Base-by-base conservation (phyloP, 371 early-diverging fungal species). In the Apophysomyces variabilis region DNA sequence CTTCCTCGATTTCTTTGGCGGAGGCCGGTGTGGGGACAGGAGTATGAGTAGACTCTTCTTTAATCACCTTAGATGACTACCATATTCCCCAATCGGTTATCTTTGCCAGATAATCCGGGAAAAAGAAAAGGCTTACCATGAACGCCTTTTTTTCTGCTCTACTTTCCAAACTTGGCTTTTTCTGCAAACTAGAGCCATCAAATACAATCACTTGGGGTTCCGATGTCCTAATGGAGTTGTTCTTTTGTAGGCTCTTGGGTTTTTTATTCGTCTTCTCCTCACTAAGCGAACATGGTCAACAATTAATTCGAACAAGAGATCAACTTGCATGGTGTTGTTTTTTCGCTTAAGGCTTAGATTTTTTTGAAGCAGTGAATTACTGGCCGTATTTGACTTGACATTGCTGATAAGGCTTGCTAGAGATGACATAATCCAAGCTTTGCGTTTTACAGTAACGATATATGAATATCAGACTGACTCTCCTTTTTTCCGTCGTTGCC, bases 161-260 rank as follows among this genome's bases (percentile, higher is more conserved):
- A 46, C 60, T 69, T 60, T 70, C 73, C 7, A 69, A 43, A 4
- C 58, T 39, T 4, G 73, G 61, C 18, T 75, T 73, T 35, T 69
- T 76, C 35, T 66, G 59, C 57, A 76, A 69, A 1, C 65, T 57
- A 9, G 75, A 76, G 9, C 68, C 74, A 62, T 76, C 78, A 56
- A 82, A 82, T 3, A 82, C 83, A 63, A 78, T 75, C 7, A 82
- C 76, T 44, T 67, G 59, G 21, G 79, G 83, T 3, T 68, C 82
- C 4, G 37, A 44, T 9, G 65, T 11, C n/a, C 64, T 60, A 41
- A 61, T 32, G 7, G 46, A 35, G 54, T 39, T 54, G 8, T 60
- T 56, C 21, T 38, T 54, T 38, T 13, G 2, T 13, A 13, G 13
- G 16, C 9, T 44, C 58, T 41, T 64, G 8, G 58, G 13, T 60